These are phyloP conservation scores for Fraxinus paxiana DNA, from an alignment of 305 asterid genomes.

Conservation along the genomic window DNA sequence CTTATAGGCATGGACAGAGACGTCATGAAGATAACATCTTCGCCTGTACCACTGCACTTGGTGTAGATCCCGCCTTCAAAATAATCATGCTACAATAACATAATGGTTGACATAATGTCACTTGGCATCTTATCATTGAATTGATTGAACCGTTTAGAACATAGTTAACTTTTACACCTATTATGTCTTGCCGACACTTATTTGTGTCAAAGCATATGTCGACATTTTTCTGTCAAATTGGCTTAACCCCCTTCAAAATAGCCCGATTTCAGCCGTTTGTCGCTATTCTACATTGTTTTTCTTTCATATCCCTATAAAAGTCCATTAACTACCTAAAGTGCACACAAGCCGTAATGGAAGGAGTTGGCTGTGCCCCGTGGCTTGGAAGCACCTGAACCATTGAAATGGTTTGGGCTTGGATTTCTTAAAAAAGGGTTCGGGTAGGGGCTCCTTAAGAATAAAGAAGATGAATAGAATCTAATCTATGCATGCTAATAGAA, in stretches of 20 bases:
- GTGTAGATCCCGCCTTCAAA: not conserved
- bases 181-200: no score
- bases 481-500: not conserved
- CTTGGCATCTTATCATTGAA: no score
- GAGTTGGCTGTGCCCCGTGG: not conserved
- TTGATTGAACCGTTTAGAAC: no score
- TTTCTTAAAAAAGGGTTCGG: not conserved
- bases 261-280: not conserved
- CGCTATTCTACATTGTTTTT: not conserved
- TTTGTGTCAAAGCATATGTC: no score
- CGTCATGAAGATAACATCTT: not conserved
- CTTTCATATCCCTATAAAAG: not conserved
- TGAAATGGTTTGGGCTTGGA: not conserved
- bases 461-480: not conserved
- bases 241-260: not conserved
- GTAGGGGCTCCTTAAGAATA: not conserved
- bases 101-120: no score
- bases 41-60: not conserved
- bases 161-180: no score
- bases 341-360: not conserved
- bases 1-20: not conserved
- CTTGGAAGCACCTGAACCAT: not conserved
- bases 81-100: no score
- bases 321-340: not conserved
- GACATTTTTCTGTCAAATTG: no score